phyloP scores from a whole-genome alignment of 345 rosid species.

The Euclidium syriacum region DNA sequence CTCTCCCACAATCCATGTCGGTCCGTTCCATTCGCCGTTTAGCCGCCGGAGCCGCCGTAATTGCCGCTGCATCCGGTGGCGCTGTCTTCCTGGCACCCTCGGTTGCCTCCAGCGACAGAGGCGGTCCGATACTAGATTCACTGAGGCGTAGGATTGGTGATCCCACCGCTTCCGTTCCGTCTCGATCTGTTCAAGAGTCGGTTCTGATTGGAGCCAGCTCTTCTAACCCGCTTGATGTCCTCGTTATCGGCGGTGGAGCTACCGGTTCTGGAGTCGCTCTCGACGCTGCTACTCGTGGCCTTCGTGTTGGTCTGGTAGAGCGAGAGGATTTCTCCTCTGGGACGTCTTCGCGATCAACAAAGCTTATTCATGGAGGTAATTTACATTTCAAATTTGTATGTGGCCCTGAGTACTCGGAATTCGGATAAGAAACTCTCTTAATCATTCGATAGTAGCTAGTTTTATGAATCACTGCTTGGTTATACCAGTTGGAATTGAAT shows the following conservation, averaged over 20 bases:
- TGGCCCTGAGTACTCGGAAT: neutral
- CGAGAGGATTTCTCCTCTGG: conserved; percentile 97
- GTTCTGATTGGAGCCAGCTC: conserved; percentile 46
- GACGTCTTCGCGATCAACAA: conserved; percentile 92
- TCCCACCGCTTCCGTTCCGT: conserved; percentile 50
- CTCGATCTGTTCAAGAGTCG: conserved; percentile 68
- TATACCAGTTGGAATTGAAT: neutral
- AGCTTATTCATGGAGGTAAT: conserved; percentile 91
- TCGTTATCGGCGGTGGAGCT: conserved; percentile 95
- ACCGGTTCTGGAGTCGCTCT: conserved; percentile 97
- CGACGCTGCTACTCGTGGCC: conserved; percentile 84
- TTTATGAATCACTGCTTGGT: neutral
- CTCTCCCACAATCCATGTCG: conserved; percentile 38
- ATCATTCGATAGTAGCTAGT: neutral
- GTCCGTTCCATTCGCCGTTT: conserved; percentile 59
- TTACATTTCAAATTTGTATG: neutral
- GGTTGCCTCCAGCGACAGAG: conserved; percentile 50
- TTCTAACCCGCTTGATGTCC: conserved; percentile 70
- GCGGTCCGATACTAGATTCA: conserved; percentile 42
- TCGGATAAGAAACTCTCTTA: neutral
- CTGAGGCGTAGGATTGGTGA: conserved; percentile 47
- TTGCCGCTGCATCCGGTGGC: conserved; percentile 41
- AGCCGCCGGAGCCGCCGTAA: conserved; percentile 39
- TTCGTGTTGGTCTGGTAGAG: conserved; percentile 89
- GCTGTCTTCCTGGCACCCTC: conserved; percentile 35